Evolutionary conservation across 1,284 basidiomycete species (phyloP), one percentile per base, ranked within the genome.

Genomic region (Trichosporon sp.): DNA sequence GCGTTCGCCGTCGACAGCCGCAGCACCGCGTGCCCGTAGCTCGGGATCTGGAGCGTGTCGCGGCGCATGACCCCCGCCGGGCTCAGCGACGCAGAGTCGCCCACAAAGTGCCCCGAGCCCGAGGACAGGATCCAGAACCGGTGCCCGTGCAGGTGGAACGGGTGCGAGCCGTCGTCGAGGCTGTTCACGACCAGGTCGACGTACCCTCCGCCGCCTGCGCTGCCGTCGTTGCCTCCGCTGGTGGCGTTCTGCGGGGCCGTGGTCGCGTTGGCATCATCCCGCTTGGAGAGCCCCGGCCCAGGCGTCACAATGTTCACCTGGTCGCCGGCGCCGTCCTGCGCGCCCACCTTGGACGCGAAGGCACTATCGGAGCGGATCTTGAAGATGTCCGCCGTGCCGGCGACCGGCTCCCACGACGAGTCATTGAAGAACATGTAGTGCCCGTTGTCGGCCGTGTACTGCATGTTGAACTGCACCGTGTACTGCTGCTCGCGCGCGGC

Each of bases 131-230:
- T 31, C 71, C 70, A 75, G 65, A 78, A 75, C 12, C 64, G 66
- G 70, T 75, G 73, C 21, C 76, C 77, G 70, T 78, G 77, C 34
- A 78, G 65, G 60, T 78, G 77, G 68, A 77, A 77, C 9, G 77
- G 76, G 58, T 78, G 77, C 27, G 65, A 53, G 12, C 75, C 72
- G 63, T 77, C 76, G 65, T 75, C 75, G 44, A 72, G 69, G 1
- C 66, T 67, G 66, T 75, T 74, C 64, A 77, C 64, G 25, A 77
- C 64, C 7, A 78, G 51, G 35, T 77, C 76, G 29, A 75, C 58
- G 18, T 18, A 60, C 3, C 29, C 56, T 34, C 72, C 73, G 9
- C 70, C 74, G 15, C 38, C 29, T 2, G 63, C 62, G 13, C 66
- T 44, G 29, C 11, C 31, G 38, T 32, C 27, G 53, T 51, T n/a